Conservation (phyloP, 768 basidiomycete species). For the Lanmaoa pseudosensibilis region DNA sequence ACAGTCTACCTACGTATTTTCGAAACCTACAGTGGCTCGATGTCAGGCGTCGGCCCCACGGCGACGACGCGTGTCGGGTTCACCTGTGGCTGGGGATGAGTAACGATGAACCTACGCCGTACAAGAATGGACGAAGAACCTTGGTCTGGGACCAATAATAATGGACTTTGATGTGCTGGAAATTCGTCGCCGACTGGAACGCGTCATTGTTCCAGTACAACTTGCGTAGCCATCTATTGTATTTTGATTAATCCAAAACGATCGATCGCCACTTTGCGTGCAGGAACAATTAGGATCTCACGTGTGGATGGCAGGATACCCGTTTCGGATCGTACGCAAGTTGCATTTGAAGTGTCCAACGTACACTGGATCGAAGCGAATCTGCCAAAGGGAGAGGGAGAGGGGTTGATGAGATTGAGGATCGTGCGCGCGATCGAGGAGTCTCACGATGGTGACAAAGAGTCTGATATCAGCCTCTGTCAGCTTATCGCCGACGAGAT, state of each 20-base stretch:
- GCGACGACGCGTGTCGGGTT: conserved; percentile 80
- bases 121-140: conserved; percentile 11
- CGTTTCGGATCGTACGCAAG: conserved; percentile 77
- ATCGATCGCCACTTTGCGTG: neutral
- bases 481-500: conserved; percentile 76
- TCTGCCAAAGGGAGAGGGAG: conserved; percentile 35
- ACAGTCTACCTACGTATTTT: neutral
- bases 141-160: conserved; percentile 40
- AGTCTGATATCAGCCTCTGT: conserved; percentile 87
- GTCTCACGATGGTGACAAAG: conserved; percentile 85
- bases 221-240: conserved; percentile 75
- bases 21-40: conserved; percentile 56
- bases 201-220: conserved; percentile 90
- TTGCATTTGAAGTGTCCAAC: conserved; percentile 95
- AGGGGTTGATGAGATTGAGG: neutral
- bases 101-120: neutral
- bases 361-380: conserved; percentile 91
- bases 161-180: conserved; percentile 65
- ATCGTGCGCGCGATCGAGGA: neutral
- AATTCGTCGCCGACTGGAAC: conserved; percentile 85
- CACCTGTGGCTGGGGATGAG: conserved; percentile 46
- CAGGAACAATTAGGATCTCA: conserved; percentile 1
- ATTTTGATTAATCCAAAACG: neutral
- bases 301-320: conserved; percentile 82
- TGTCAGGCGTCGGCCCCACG: conserved; percentile 66